Conservation (phyloP, 306 rosid genomes). For the Dryas drummondii region DNA sequence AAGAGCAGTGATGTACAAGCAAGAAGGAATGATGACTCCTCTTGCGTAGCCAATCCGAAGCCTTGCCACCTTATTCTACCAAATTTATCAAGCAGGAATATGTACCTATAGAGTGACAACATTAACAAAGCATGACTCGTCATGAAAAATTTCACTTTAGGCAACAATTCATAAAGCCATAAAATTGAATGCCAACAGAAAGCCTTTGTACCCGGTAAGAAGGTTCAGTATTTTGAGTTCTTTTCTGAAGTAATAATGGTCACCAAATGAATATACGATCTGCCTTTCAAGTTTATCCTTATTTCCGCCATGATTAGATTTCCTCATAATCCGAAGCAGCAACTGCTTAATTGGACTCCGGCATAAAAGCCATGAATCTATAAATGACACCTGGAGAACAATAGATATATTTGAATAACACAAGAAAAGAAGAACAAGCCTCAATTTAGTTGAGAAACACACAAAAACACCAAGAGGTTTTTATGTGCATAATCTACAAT, state of each 20-base stretch:
- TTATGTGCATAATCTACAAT: background rate
- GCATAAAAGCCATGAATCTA: constrained; percentile 72
- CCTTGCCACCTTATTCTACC: constrained; percentile 98
- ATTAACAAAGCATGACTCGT: constrained; percentile 7
- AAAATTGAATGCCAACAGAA: constrained; percentile 7
- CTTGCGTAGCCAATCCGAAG: constrained; percentile 64
- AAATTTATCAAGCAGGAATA: constrained; percentile 74
- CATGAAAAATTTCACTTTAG: background rate
- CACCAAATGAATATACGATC: constrained; percentile 76
- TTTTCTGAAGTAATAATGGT: constrained; percentile 91
- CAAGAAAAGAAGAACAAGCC: background rate
- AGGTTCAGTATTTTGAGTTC: constrained; percentile 73
- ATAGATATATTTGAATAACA: background rate
- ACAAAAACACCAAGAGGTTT: too few relatives aligned
- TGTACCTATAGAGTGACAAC: constrained; percentile 48
- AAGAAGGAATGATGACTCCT: constrained; percentile 66
- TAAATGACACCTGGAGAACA: constrained; percentile 61
- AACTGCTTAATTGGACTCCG: constrained; percentile 54
- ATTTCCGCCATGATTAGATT: constrained; percentile 43
- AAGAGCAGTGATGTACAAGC: constrained; percentile 63
- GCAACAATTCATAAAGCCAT: background rate
- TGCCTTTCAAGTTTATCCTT: constrained; percentile 45
- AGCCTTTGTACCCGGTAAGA: constrained; percentile 67
- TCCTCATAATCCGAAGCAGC: constrained; percentile 72
- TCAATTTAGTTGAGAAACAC: background rate